Evolutionary conservation across 805 yeast species (phyloP).

Genomic region (Priceomyces haplophilus): DNA sequence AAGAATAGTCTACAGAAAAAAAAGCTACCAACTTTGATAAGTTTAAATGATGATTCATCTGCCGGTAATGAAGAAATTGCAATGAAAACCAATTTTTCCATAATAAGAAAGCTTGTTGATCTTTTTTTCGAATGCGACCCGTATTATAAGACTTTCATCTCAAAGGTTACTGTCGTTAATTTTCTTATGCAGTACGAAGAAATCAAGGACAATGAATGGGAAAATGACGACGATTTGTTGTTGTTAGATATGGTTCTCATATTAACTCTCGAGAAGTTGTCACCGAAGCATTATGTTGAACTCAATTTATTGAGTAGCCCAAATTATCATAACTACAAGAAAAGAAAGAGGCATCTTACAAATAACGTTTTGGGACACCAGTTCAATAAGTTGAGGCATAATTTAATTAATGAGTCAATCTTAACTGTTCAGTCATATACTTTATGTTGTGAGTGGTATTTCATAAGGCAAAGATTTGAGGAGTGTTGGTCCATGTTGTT

Average conservation of each 20-base stretch:
- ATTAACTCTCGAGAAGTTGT: conserved; percentile 35
- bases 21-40: conserved; percentile 24
- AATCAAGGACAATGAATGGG: conserved; percentile 39
- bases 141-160: conserved; percentile 41
- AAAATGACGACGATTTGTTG: conserved; percentile 47
- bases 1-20: conserved; percentile 28
- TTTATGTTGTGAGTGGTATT: conserved; percentile 50
- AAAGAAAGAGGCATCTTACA: conserved; percentile 15
- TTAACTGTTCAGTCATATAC: conserved; percentile 49
- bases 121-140: conserved; percentile 40
- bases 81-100: conserved; percentile 25
- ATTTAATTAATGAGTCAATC: conserved; percentile 45
- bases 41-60: conserved; percentile 16
- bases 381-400: conserved; percentile 45
- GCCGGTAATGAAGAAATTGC: conserved; percentile 16
- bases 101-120: conserved; percentile 35
- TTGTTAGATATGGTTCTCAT: conserved; percentile 44
- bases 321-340: conserved; percentile 18
- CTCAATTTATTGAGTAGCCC: conserved; percentile 16
- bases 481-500: conserved; percentile 52
- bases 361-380: conserved; percentile 32
- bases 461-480: conserved; percentile 48
- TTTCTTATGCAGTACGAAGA: conserved; percentile 36
- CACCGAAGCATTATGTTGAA: conserved; percentile 27
- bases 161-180: conserved; percentile 27